Percentiles rank a stretch among this genome's conserved stretches.
Evolutionary conservation across 352 stramenopile species (phyloP).

Genomic region (Globisporangium yorkense): DNA sequence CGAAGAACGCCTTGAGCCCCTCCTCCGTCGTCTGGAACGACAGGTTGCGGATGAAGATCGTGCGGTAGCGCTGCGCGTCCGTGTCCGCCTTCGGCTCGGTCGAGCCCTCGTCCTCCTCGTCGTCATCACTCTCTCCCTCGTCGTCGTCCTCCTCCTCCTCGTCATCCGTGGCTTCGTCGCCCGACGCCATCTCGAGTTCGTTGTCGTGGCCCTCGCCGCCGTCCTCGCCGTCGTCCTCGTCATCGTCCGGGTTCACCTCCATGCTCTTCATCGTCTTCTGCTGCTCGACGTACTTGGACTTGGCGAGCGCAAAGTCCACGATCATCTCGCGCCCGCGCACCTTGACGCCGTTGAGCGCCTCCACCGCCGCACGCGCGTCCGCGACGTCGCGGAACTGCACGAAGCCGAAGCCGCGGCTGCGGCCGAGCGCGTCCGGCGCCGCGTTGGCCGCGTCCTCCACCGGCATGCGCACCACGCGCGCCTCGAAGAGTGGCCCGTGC

Average conservation of each 20-base stretch:
- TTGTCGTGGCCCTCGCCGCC: constrained; percentile 33
- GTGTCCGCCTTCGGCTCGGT: constrained; percentile 44
- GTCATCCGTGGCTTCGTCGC: constrained; percentile 31
- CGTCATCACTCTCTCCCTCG: constrained; percentile 16
- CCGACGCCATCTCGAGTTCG: constrained; percentile 44
- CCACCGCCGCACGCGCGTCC: constrained; percentile 58
- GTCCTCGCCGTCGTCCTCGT: constrained; percentile 37
- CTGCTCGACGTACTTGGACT: constrained; percentile 73
- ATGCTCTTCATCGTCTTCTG: constrained; percentile 38
- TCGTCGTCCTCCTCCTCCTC: constrained; percentile 17
- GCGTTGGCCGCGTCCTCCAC: constrained; percentile 38
- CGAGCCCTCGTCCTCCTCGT: constrained; percentile 24
- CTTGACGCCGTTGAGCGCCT: constrained; percentile 70
- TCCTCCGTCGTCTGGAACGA: constrained; percentile 82
- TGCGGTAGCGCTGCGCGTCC: constrained; percentile 73
- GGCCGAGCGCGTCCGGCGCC: constrained; percentile 33
- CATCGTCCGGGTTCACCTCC: constrained; percentile 17
- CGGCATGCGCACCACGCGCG: constrained; percentile 65
- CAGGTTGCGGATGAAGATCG: constrained; percentile 80
- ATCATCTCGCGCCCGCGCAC: constrained; percentile 82
- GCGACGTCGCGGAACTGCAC: constrained; percentile 69
- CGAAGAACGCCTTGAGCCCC: constrained; percentile 61
- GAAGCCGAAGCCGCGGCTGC: constrained; percentile 79
- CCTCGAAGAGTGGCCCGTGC: constrained; percentile 63
- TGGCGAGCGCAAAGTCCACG: constrained; percentile 80